Percentiles rank a stretch among this genome's conserved stretches.
Evolutionary conservation across 2,329 filamentous ascomycete species (phyloP).

Genomic region (Curvularia eragrostidis): DNA sequence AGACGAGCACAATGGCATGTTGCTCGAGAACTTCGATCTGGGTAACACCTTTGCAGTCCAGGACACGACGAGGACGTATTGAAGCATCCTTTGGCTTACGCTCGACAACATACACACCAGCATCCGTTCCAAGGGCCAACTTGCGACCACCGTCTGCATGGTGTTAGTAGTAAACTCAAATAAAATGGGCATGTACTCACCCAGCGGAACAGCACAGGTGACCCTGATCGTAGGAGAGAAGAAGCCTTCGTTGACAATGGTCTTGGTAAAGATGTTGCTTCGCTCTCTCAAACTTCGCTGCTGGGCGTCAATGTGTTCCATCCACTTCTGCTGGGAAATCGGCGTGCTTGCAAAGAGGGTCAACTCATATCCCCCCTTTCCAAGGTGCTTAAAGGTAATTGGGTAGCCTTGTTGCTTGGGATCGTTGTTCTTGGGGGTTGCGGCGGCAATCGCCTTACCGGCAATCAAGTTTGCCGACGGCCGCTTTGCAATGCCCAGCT

Average conservation of each 20-base stretch:
- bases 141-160: conserved; percentile 86
- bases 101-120: conserved; percentile 90
- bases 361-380: conserved; percentile 92
- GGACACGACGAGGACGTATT: conserved; percentile 76
- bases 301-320: conserved; percentile 91
- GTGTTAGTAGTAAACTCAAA: conserved; percentile 28
- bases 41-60: conserved; percentile 86
- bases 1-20: conserved; percentile 86
- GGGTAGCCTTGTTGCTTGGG: conserved; percentile 78
- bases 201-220: conserved; percentile 92
- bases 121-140: conserved; percentile 91
- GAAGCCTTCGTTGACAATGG: conserved; percentile 80
- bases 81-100: conserved; percentile 83
- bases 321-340: conserved; percentile 91
- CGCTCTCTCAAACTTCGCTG: conserved; percentile 83
- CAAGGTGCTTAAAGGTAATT: conserved; percentile 94
- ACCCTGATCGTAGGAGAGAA: conserved; percentile 88
- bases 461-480: conserved; percentile 79
- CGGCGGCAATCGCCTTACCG: conserved; percentile 57
- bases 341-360: conserved; percentile 87
- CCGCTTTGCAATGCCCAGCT: conserved; percentile 78
- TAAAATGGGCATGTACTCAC: conserved; percentile 57
- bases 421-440: conserved; percentile 45
- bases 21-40: conserved; percentile 97
- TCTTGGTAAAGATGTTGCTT: conserved; percentile 73